Evolutionary conservation across 345 rosid genomes (phyloP).

Genomic region (Toxicodendron radicans): DNA sequence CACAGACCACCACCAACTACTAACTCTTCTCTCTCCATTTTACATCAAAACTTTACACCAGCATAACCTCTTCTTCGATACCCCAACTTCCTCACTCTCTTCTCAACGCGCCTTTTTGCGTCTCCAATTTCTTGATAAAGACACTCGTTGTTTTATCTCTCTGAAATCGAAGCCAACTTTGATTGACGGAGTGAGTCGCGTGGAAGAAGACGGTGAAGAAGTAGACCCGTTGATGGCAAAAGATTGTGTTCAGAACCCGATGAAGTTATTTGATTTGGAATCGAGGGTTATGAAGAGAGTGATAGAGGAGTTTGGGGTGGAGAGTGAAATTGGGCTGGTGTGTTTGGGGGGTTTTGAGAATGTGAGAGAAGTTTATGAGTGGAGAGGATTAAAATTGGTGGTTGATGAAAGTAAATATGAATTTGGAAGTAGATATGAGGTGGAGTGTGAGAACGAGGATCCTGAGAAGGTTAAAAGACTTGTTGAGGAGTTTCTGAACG

Average conservation of each 20-base stretch:
- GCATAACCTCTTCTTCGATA: constrained; percentile 72
- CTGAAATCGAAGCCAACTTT: constrained; percentile 67
- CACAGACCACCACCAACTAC: constrained; percentile 43
- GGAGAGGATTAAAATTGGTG: constrained; percentile 73
- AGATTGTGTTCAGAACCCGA: constrained; percentile 51
- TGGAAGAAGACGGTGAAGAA: constrained; percentile 88
- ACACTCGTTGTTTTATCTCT: constrained; percentile 52
- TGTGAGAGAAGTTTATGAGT: constrained; percentile 57
- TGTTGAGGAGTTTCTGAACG: constrained; percentile 63
- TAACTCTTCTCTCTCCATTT: constrained; percentile 51
- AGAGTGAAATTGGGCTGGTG: constrained; percentile 41
- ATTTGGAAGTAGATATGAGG: constrained; percentile 70
- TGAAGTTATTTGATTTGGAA: constrained; percentile 36
- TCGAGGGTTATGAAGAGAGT: constrained; percentile 69
- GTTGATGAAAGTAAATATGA: constrained; percentile 77
- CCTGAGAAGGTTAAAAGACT: constrained; percentile 64
- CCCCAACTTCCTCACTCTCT: constrained; percentile 51
- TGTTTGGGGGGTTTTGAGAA: constrained; percentile 90
- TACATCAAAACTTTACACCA: constrained; percentile 64
- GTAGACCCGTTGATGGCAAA: constrained; percentile 39
- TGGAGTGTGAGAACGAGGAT: constrained; percentile 77
- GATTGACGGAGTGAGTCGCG: constrained; percentile 76
- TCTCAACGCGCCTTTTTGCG: constrained; percentile 62
- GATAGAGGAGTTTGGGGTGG: constrained; percentile 64
- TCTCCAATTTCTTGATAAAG: constrained; percentile 52